Percentiles rank a stretch among this genome's conserved stretches.
phyloP scores from a whole-genome alignment of 1,139 yeast genomes.

The Sugiyamaella xylanicola region DNA sequence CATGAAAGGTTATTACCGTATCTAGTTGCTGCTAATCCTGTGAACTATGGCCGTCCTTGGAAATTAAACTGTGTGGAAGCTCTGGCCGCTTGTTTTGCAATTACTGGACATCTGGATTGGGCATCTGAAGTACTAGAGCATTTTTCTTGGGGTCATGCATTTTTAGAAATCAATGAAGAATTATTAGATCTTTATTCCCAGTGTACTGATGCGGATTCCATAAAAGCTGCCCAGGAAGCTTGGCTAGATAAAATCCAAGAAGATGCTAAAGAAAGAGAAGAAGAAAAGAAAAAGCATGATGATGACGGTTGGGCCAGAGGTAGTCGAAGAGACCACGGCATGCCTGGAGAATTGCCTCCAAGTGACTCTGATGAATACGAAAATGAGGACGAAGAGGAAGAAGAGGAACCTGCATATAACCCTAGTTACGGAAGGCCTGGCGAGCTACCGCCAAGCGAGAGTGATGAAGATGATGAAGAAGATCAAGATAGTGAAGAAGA shows the following conservation, averaged over 20 bases:
- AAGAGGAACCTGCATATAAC: conserved; percentile 13
- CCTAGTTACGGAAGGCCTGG: conserved; percentile 13
- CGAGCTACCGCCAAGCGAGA: conserved; percentile 3
- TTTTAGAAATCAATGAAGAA: conserved; percentile 79
- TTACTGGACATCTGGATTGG: conserved; percentile 90
- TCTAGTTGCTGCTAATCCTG: conserved; percentile 94
- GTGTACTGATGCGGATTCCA: conserved; percentile 81
- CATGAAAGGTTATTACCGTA: conserved; percentile 88
- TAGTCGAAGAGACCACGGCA: conserved; percentile 58
- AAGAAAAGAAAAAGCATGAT: conserved; percentile 48
- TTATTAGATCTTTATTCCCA: conserved; percentile 69
- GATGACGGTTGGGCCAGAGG: conserved; percentile 82
- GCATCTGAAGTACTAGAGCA: conserved; percentile 73
- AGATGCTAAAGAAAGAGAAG: conserved; percentile 64
- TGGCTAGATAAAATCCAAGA: conserved; percentile 72
- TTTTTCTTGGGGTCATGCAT: conserved; percentile 92
- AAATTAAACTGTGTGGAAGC: conserved; percentile 95
- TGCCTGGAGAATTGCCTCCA: conserved; percentile 40
- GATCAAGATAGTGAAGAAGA: conserved; percentile 22
- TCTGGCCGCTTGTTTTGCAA: conserved; percentile 94
- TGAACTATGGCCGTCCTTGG: conserved; percentile 97
- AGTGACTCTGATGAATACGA: conserved; percentile 34
- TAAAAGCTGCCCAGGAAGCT: conserved; percentile 69
- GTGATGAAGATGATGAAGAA: conserved; percentile 13
- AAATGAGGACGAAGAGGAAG: conserved; percentile 36